Base-by-base conservation (phyloP, 768 basidiomycete genomes). In the Xerocomellus intermedius region DNA sequence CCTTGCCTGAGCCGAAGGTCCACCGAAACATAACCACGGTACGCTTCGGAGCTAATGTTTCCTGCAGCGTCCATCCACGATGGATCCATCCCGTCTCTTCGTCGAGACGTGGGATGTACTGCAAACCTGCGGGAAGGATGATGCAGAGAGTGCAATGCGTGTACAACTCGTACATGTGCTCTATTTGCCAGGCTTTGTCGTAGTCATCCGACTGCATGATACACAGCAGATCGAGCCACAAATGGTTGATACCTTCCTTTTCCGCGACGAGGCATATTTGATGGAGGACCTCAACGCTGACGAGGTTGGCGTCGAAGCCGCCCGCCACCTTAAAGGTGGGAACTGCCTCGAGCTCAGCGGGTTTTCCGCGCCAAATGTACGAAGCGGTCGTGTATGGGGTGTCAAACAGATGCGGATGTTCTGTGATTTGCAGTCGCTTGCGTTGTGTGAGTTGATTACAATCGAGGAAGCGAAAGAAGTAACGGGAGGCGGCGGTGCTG, bases 111-210 rank as follows among this genome's bases (percentile, higher is more conserved):
- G 47, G 24, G n/a, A 48, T 48, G 47, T 48, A 39, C 24, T 48
- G 35, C 17, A 48, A n/a, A 13, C 47, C 47, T 4, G 47, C 35
- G 35, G 47, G 22, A 8, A 48, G 13, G 47, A 38, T 48, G 22
- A 48, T 48, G 24, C 35, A 38, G n/a, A 48, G 47, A 13, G 47
- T 8, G 2, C 35, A 48, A 9, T 14, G 17, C n/a, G n/a, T 26
- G 35, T 48, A 39, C 35, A 48, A 26, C 12, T 48, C 47, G 17
- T 38, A 48, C 35, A 48, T 48, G n/a, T 48, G 24, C 13, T 48
- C 35, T 24, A 48, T 48, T 24, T 48, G 47, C 47, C 47, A 48
- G 35, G 47, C 47, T 13, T 38, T 48, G n/a, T 48, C 47, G 35
- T 48, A 17, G 7, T 26, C 35, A 14, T 36, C n/a, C 16, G 47